These are phyloP conservation scores for Rhododendron vialii DNA, from an alignment of 148 eudicot genomes.

Conservation along the genomic window DNA sequence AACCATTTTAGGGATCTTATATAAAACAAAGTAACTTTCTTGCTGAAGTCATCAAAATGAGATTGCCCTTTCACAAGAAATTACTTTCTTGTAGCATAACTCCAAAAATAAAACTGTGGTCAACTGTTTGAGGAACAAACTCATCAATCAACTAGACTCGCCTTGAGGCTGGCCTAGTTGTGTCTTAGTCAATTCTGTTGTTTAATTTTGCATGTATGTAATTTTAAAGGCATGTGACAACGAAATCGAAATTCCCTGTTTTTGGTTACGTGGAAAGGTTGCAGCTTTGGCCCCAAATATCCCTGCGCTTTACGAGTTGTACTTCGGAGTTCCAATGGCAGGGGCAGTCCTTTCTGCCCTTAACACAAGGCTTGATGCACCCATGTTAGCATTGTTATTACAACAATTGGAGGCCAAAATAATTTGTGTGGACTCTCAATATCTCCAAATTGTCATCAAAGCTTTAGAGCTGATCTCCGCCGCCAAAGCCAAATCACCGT, in stretches of 20 bases:
- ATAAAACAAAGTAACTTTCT: no score
- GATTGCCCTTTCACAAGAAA: no score
- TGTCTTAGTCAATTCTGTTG: not conserved
- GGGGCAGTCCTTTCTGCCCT: constrained; percentile 33
- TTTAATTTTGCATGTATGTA: not conserved
- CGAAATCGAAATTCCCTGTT: not conserved
- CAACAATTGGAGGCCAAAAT: constrained; percentile 26
- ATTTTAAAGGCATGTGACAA: not conserved
- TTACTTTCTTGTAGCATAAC: no score
- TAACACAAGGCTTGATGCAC: constrained; percentile 25
- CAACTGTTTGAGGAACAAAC: no score
- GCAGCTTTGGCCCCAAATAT: constrained; percentile 32
- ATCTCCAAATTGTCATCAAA: constrained; percentile 12
- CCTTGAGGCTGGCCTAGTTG: no score
- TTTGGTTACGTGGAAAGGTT: constrained; percentile 2
- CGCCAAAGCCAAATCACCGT: constrained; percentile 3
- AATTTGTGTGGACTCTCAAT: constrained; percentile 29
- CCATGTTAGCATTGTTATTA: constrained; percentile 7
- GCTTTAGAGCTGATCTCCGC: not conserved
- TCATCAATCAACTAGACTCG: no score
- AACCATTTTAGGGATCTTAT: no score
- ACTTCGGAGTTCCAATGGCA: constrained; percentile 37
- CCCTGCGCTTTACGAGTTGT: constrained; percentile 36
- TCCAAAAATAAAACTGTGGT: no score
- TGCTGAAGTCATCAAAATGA: no score